A percentile compares a stretch with the other conserved stretches of the same genome.
These are phyloP conservation scores for Citrus inodora DNA, from an alignment of 345 rosid species.

Conservation along the genomic window DNA sequence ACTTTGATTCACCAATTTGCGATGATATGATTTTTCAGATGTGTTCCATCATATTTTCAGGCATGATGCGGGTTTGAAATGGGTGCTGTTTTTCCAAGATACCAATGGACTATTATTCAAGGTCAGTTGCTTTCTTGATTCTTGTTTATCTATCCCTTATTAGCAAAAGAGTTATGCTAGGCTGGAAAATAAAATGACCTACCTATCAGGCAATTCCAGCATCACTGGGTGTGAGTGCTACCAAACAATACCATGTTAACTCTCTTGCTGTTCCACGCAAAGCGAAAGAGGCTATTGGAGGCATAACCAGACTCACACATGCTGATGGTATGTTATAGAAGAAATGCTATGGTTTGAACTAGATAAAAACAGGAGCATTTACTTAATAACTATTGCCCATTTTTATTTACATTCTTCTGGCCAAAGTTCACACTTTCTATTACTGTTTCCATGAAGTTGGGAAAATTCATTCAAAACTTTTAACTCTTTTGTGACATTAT, in stretches of 20 bases:
- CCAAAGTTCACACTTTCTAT: background rate
- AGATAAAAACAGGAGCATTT: background rate
- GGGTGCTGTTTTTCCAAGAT: constrained; percentile 98
- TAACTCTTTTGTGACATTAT: background rate
- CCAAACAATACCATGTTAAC: constrained; percentile 83
- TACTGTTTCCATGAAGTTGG: background rate
- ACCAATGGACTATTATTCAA: constrained; percentile 97
- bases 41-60: constrained; percentile 35
- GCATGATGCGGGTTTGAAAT: constrained; percentile 67
- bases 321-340: constrained; percentile 57
- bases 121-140: constrained; percentile 37
- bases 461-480: background rate
- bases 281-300: constrained; percentile 99
- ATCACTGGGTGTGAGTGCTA: constrained; percentile 86
- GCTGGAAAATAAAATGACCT: constrained; percentile 2
- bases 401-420: background rate
- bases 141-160: constrained; percentile 1
- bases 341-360: background rate
- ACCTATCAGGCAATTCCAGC: constrained; percentile 84
- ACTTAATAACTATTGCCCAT: background rate
- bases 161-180: constrained; percentile 5
- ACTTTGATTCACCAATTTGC: constrained; percentile 1
- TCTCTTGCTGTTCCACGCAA: constrained; percentile 98
- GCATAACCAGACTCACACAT: constrained; percentile 86
- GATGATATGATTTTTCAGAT: background rate